A percentile compares a stretch with the other conserved stretches of the same genome.
Evolutionary conservation across 345 rosid species (phyloP).

Genomic region (Cardamine occulta): DNA sequence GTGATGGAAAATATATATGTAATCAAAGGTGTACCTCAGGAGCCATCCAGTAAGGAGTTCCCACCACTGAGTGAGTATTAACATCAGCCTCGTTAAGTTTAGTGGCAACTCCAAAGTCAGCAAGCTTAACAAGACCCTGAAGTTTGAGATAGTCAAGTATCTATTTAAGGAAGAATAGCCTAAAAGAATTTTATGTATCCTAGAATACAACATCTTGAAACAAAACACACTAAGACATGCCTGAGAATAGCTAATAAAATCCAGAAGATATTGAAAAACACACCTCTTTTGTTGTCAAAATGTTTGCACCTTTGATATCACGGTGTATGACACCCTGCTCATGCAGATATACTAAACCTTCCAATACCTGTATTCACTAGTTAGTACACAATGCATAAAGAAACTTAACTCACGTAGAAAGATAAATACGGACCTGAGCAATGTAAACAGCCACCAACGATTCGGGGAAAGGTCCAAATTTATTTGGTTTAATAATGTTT

Average conservation of each 20-base stretch:
- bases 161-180: slow-evolving; percentile 14
- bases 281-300: slow-evolving; percentile 99
- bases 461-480: slow-evolving; percentile 98
- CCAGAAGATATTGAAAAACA: not conserved
- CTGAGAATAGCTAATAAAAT: slow-evolving; percentile 14
- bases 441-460: slow-evolving; percentile 94
- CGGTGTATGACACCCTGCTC: slow-evolving; percentile 99
- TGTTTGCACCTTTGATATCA: slow-evolving; percentile 99
- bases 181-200: slow-evolving; percentile 9
- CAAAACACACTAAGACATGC: slow-evolving; percentile 8
- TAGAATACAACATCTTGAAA: slow-evolving; percentile 34
- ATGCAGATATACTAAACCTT: slow-evolving; percentile 93
- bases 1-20: slow-evolving; percentile 1
- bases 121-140: slow-evolving; percentile 98
- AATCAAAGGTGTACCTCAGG: slow-evolving; percentile 72
- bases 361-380: slow-evolving; percentile 71
- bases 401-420: slow-evolving; percentile 35
- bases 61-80: slow-evolving; percentile 95
- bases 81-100: slow-evolving; percentile 98
- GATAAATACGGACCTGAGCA: slow-evolving; percentile 80
- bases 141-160: slow-evolving; percentile 34
- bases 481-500: slow-evolving; percentile 95
- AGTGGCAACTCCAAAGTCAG: slow-evolving; percentile 99
- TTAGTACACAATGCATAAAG: slow-evolving; percentile 33
- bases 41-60: slow-evolving; percentile 99